Evolutionary conservation across 495 filamentous ascomycete species (phyloP), one percentile per base, ranked within the genome.

Genomic region (Thermothielavioides terrestris): DNA sequence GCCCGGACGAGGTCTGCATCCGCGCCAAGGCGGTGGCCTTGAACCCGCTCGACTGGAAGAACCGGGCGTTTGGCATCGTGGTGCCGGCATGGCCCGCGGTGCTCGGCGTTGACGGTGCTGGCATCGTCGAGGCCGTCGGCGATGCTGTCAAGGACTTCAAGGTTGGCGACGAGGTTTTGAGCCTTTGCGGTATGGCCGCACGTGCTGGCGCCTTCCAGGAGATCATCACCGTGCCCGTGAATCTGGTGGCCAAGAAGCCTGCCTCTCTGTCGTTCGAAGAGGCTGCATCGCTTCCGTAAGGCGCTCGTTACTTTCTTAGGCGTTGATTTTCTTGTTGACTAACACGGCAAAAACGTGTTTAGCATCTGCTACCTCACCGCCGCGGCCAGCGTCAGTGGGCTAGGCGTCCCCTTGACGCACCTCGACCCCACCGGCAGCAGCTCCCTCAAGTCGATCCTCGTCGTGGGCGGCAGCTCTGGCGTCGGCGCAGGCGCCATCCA

Each of bases 11-110:
- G 55, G 52, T 75, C 34, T 49, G 68, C 15, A 53, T 74, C 39
- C 64, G 65, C 46, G 68, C 65, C 55, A 55, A 56, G 21, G 69
- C 68, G 21, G 28, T 72, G 15, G 70, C 67, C 12, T 50, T 73
- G 50, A 74, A 73, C 57, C 69, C 75, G 14, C 56, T 76, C 44
- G 79, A 81, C 52, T 71, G 65, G 54, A 61, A 61, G 31, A 58
- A 70, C 18, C 73, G 78, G 56, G 42, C 45, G n/a, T 52, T 25
- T 3, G 63, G 60, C 23, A 64, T 40, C 60, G 60, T 40, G 23
- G 46, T 50, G 38, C 49, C 60, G 3, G 63, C 62, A 1, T 80
- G 74, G 38, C 79, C 79, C 0, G 52, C 59, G 21, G 64, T 80
- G 38, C 59, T 81, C 2, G 79, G 81, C 28, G n/a, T n/a, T n/a